Percentiles rank a stretch among this genome's conserved stretches.
Conservation (phyloP, 306 rosid genomes). For the Alnus glutinosa region DNA sequence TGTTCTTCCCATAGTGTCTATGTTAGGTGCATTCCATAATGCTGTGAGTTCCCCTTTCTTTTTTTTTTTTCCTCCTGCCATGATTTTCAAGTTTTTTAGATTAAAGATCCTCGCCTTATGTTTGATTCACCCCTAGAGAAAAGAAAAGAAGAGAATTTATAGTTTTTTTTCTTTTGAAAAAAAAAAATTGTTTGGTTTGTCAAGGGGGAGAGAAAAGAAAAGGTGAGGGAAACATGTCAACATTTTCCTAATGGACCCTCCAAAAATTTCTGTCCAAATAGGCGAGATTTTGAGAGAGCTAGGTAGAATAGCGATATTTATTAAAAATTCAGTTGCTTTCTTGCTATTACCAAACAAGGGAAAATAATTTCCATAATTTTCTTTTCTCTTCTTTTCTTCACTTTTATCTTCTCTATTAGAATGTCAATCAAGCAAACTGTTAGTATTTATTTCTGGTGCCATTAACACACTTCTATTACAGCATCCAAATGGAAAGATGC, state of each 20-base stretch:
- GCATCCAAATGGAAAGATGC: slow-evolving; percentile 93
- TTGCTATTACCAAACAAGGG: neutral
- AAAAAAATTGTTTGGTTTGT: neutral
- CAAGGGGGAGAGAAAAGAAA: neutral
- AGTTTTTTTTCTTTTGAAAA: neutral
- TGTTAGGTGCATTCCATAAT: neutral
- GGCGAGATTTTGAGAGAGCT: neutral
- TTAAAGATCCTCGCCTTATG: neutral
- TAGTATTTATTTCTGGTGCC: slow-evolving; percentile 1
- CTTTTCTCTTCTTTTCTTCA: neutral
- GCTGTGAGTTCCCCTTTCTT: slow-evolving; percentile 9
- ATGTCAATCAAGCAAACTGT: neutral
- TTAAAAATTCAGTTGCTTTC: neutral
- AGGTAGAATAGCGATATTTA: neutral
- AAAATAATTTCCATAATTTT: neutral
- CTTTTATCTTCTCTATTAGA: neutral
- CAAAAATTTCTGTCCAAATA: neutral
- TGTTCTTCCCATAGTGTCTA: neutral
- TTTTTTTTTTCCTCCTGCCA: neutral
- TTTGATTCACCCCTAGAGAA: neutral
- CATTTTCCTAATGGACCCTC: neutral
- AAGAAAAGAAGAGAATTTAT: neutral
- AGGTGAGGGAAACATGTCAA: neutral
- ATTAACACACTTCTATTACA: slow-evolving; percentile 40
- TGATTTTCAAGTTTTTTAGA: neutral